A percentile compares a stretch with the other conserved stretches of the same genome.
phyloP scores from a whole-genome alignment of 192 early-diverging fungal genomes.

The Coemansia sp. region DNA sequence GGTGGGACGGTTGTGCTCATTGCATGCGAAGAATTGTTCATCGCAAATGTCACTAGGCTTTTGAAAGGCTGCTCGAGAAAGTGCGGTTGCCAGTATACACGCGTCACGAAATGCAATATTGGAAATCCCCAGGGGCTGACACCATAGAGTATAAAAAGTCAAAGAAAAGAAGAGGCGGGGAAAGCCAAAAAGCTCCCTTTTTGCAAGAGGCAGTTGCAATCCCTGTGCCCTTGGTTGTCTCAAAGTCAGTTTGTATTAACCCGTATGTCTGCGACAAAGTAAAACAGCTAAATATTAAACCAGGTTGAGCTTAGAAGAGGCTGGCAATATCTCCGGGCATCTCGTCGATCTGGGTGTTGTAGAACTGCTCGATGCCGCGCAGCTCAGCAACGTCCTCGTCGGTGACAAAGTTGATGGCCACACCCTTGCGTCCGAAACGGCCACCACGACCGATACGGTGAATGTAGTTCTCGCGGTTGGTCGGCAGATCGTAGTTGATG shows the following conservation, averaged over 20 bases:
- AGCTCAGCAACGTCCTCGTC: slow-evolving; percentile 90
- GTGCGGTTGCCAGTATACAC: neutral
- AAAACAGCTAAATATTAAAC: neutral
- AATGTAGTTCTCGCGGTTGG: slow-evolving; percentile 98
- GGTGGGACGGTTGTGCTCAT: slow-evolving; percentile 11
- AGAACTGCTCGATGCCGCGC: slow-evolving; percentile 89
- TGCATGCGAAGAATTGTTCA: slow-evolving; percentile 5
- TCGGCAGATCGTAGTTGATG: slow-evolving; percentile 98
- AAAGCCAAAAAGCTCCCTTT: neutral
- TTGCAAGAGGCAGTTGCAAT: neutral
- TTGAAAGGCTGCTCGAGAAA: too few species aligned
- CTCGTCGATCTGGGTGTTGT: slow-evolving; percentile 99
- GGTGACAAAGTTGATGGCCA: slow-evolving; percentile 99
- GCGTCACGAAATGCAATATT: neutral
- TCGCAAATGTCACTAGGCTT: neutral
- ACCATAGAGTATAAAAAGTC: neutral
- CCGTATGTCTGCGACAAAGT: neutral
- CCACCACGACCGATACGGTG: slow-evolving; percentile 99
- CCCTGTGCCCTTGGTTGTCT: neutral
- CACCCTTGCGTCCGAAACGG: slow-evolving; percentile 99
- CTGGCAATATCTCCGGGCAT: slow-evolving; percentile 98
- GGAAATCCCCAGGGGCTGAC: neutral
- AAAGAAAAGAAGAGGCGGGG: neutral
- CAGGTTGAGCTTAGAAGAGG: slow-evolving; percentile 58
- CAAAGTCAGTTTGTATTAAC: neutral